phyloP scores from a whole-genome alignment of 805 yeast genomes.

The Metschnikowia reukaufii region DNA sequence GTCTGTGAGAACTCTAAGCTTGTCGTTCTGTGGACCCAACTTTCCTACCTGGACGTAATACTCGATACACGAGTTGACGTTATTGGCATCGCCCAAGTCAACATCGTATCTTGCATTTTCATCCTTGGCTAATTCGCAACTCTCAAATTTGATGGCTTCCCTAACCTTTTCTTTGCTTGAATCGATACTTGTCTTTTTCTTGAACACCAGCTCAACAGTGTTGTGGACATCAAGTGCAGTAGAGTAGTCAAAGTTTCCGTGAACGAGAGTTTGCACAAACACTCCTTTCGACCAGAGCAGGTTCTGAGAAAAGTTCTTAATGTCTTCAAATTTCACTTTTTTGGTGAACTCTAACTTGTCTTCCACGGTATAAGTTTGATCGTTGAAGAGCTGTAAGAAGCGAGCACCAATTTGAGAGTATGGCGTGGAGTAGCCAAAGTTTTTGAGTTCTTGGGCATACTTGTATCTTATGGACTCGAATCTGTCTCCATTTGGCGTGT shows the following conservation, averaged over 20 bases:
- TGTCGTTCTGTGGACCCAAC: slow-evolving; percentile 20
- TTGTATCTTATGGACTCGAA: slow-evolving; percentile 70
- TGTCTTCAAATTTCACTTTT: slow-evolving; percentile 47
- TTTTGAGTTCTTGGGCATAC: slow-evolving; percentile 58
- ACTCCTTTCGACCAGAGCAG: slow-evolving; percentile 53
- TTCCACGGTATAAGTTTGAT: slow-evolving; percentile 61
- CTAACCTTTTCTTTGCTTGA: slow-evolving; percentile 8
- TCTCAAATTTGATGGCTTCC: slow-evolving; percentile 28
- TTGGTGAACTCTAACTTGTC: slow-evolving; percentile 55
- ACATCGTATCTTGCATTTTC: slow-evolving; percentile 48
- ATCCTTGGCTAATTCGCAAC: slow-evolving; percentile 41
- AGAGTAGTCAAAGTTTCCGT: slow-evolving; percentile 64
- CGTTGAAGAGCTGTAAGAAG: slow-evolving; percentile 65
- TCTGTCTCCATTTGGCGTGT: slow-evolving; percentile 53
- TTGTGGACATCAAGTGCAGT: slow-evolving; percentile 54
- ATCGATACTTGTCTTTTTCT: slow-evolving; percentile 22
- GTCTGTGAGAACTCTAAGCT: slow-evolving; percentile 52
- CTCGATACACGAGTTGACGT: slow-evolving; percentile 83
- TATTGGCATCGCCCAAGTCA: slow-evolving; percentile 58
- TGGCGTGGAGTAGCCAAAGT: slow-evolving; percentile 72
- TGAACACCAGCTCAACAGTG: slow-evolving; percentile 40
- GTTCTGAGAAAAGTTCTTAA: slow-evolving; percentile 48
- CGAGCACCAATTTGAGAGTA: slow-evolving; percentile 72
- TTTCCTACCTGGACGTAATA: slow-evolving; percentile 67
- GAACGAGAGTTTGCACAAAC: slow-evolving; percentile 68